Evolutionary conservation across 441 rosid genomes (phyloP).

Genomic region (Pelargonium myrrhifolium): DNA sequence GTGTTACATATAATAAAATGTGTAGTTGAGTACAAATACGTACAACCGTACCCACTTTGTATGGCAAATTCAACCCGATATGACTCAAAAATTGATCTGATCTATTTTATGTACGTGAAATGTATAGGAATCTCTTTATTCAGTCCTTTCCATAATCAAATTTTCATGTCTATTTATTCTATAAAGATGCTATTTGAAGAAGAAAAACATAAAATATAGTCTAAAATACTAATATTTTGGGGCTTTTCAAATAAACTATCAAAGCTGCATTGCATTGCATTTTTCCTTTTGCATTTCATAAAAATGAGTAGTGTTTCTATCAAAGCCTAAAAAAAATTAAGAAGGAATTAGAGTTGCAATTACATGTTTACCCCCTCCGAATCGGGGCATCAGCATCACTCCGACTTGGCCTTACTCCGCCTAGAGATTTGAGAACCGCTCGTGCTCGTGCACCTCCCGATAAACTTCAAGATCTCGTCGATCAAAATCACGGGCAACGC

Average conservation of each 20-base stretch:
- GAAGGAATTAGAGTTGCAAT: neutral
- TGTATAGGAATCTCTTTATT: no score
- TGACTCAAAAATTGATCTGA: no score
- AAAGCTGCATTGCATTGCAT: neutral
- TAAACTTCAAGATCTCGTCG: constrained; percentile 69
- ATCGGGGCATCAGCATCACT: no score
- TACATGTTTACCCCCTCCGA: neutral
- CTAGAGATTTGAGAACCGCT: neutral
- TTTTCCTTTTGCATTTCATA: neutral
- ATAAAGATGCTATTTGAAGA: no score
- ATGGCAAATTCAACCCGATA: no score
- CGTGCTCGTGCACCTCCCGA: constrained; percentile 56
- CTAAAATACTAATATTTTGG: neutral
- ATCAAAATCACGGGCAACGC: constrained; percentile 73
- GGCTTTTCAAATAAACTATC: neutral
- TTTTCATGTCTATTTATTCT: neutral
- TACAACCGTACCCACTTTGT: no score
- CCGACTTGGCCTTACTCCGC: neutral
- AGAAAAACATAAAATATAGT: no score
- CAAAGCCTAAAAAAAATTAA: neutral
- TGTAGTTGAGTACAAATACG: no score
- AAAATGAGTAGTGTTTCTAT: neutral
- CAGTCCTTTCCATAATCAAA: no score
- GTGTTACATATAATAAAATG: no score
- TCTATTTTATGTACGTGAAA: no score